A percentile compares a stretch with the other conserved stretches of the same genome.
Conservation (phyloP, 306 rosid genomes). For the Lupinus albus region DNA sequence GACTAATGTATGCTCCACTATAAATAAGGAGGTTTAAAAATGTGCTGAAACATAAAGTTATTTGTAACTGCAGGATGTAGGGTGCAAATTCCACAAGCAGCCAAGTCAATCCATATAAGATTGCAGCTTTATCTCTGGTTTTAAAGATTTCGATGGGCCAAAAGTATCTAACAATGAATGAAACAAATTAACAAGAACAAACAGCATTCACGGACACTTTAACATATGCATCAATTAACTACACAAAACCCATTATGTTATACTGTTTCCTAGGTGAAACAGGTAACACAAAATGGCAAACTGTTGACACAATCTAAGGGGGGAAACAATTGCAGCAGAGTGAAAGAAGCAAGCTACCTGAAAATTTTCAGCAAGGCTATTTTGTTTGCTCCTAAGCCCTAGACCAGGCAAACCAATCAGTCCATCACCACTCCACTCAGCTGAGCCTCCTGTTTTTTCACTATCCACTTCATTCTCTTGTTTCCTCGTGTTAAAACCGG, state of each 20-base stretch:
- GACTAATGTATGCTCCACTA: too few species aligned
- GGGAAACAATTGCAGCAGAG: neutral
- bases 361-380: conserved; percentile 86
- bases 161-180: too few species aligned
- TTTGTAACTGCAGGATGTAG: too few species aligned
- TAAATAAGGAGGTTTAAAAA: too few species aligned
- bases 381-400: conserved; percentile 81
- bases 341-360: conserved; percentile 64
- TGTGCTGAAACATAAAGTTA: too few species aligned
- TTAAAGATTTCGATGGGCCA: too few species aligned
- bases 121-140: too few species aligned
- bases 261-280: neutral
- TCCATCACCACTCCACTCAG: conserved; percentile 86
- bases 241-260: neutral
- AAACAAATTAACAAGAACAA: too few species aligned
- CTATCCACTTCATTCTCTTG: conserved; percentile 59
- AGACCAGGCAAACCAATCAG: conserved; percentile 83
- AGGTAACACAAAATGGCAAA: neutral
- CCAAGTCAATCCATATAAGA: too few species aligned
- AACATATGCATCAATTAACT: neutral
- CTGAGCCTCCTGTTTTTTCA: conserved; percentile 60
- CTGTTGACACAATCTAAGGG: neutral
- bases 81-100: too few species aligned
- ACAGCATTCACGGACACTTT: too few species aligned
- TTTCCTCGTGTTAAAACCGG: conserved; percentile 70